Evolutionary conservation across 169 alveolate genomes (phyloP), one percentile per base, ranked within the genome.

Genomic region (Amoebophrya sp.): DNA sequence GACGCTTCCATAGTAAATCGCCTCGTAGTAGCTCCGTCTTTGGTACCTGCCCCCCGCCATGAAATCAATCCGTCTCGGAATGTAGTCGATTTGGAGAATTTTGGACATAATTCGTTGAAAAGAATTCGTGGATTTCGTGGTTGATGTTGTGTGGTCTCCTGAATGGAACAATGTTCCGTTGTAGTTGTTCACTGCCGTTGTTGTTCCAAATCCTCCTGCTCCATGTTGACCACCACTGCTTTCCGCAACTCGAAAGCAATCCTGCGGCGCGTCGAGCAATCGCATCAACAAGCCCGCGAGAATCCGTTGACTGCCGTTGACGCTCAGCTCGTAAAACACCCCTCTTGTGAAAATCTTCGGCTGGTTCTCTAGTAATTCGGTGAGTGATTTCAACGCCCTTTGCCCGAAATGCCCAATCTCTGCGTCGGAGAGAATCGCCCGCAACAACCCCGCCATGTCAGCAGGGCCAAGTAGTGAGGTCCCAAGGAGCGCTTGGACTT

Each of bases 11-110:
- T 29, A 40, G 77, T 89, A 40, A 40, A 33, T n/a, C 39, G 91
- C 91, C 1, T 89, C 83, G 40, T 89, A 89, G 77, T 89, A 89
- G 91, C 91, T 89, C 0, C 66, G 77, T 23, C 91, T 77, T 0
- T 53, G 91, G 40, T 40, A 29, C 91, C 23, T 89, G 0, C 91
- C 91, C 35, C 91, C 91, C 0, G 91, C 91, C 77, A 89, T 39
- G 40, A 40, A 47, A 23, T 89, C 91, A 0, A 32, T 39, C 39
- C 90, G 39, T 55, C 66, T 39, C 38, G 90, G 33, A n/a, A n/a
- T n/a, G n/a, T n/a, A n/a, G n/a, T n/a, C n/a, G n/a, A n/a, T n/a
- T n/a, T n/a, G n/a, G n/a, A n/a, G n/a, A n/a, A n/a, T n/a, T n/a
- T n/a, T n/a, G n/a, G n/a, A n/a, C n/a, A n/a, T n/a, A n/a, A n/a